Percentiles rank a stretch among this genome's conserved stretches.
Evolutionary conservation across 2,329 filamentous ascomycete genomes (phyloP).

Genomic region (Botrytis galanthina): DNA sequence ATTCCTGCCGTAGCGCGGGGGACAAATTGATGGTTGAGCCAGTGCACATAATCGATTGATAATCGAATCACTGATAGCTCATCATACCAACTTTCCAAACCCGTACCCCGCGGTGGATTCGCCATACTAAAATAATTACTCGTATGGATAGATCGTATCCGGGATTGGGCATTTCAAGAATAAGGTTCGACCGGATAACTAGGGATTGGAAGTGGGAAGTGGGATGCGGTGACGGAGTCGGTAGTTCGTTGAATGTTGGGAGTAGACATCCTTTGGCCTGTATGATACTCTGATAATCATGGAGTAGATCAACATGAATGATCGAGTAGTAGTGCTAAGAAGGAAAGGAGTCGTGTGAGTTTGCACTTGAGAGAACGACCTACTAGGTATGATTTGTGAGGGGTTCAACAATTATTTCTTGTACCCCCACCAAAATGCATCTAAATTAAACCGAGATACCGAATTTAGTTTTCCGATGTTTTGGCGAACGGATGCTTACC

Average conservation of each 20-base stretch:
- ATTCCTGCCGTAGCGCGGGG: background rate
- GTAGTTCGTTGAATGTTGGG: background rate
- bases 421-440: background rate
- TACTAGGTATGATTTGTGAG: background rate
- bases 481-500: background rate
- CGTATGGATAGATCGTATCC: conserved; percentile 11
- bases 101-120: conserved; percentile 15
- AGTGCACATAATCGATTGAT: conserved; percentile 4
- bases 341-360: background rate
- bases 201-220: background rate
- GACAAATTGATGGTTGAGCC: background rate
- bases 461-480: background rate
- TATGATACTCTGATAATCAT: background rate
- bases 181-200: background rate
- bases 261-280: background rate
- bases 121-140: background rate
- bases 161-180: background rate
- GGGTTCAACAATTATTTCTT: background rate
- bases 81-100: background rate
- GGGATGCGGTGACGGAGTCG: background rate
- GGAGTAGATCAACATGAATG: background rate
- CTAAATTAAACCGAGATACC: conserved; percentile 3
- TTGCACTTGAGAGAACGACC: background rate
- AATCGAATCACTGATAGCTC: conserved; percentile 15
- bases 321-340: background rate